Evolutionary conservation across 768 basidiomycete genomes (phyloP).

Genomic region (Pleurotus tuber-regium): DNA sequence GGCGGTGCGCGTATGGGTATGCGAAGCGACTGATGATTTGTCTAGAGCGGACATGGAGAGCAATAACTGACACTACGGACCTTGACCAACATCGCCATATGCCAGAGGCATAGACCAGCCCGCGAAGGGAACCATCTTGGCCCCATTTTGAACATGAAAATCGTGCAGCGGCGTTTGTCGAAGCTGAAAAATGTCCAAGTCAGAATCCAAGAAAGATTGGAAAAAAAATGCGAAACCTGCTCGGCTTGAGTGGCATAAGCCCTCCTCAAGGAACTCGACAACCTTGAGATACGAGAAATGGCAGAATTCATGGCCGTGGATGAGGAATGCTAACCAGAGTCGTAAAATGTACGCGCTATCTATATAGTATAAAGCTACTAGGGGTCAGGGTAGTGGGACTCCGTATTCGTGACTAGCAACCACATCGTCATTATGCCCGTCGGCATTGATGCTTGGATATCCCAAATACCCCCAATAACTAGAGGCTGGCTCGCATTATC

Average conservation of each 20-base stretch:
- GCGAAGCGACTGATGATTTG: slow-evolving; percentile 68
- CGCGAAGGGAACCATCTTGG: slow-evolving; percentile 96
- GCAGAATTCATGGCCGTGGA: neutral
- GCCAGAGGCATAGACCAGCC: slow-evolving; percentile 93
- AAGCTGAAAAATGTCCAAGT: neutral
- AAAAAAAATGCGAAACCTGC: neutral
- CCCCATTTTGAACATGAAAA: slow-evolving; percentile 79
- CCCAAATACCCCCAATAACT: slow-evolving; percentile 90
- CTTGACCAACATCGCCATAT: slow-evolving; percentile 82
- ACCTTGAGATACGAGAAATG: slow-evolving; percentile 1
- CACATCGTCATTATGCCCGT: slow-evolving; percentile 56
- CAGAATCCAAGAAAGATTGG: neutral
- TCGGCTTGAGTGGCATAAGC: slow-evolving; percentile 5
- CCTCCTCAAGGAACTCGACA: slow-evolving; percentile 6
- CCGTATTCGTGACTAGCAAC: neutral
- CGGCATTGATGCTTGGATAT: slow-evolving; percentile 87
- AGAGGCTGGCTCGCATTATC: slow-evolving; percentile 81
- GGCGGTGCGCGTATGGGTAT: slow-evolving; percentile 79
- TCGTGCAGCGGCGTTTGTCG: slow-evolving; percentile 76
- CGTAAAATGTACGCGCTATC: no score
- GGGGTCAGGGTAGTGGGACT: slow-evolving; percentile 7
- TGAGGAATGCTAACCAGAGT: neutral
- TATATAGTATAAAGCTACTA: neutral
- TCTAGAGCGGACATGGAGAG: neutral
- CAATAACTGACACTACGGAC: slow-evolving; percentile 33